A percentile compares a stretch with the other conserved stretches of the same genome.
Conservation (phyloP, 352 stramenopile genomes). For the Globisporangium spiculum region DNA sequence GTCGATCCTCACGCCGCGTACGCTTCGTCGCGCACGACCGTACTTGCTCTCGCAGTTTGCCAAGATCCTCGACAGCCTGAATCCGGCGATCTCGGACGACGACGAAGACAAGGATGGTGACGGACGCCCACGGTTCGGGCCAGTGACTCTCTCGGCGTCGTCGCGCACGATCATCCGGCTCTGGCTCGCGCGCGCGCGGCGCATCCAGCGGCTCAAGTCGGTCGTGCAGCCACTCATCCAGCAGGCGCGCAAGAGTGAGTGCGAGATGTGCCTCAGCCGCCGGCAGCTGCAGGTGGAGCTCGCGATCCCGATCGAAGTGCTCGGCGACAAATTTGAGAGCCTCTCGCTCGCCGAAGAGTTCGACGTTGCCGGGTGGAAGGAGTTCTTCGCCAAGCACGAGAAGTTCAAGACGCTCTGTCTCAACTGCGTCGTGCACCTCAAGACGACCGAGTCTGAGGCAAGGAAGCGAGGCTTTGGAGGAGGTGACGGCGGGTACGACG, state of each 20-base stretch:
- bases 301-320: constrained; percentile 88
- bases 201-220: constrained; percentile 79
- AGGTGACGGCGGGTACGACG: constrained; percentile 14
- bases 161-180: constrained; percentile 91
- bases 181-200: constrained; percentile 88
- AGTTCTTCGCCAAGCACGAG: constrained; percentile 93
- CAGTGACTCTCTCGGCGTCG: constrained; percentile 86
- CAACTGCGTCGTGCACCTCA: constrained; percentile 88
- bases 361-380: constrained; percentile 93
- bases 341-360: constrained; percentile 89
- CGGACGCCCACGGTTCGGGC: constrained; percentile 79
- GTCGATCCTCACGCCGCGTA: constrained; percentile 93
- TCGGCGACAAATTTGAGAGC: constrained; percentile 91
- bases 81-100: constrained; percentile 93
- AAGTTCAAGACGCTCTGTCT: constrained; percentile 94
- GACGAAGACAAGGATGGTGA: constrained; percentile 86
- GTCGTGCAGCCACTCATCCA: constrained; percentile 92
- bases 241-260: constrained; percentile 89
- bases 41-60: constrained; percentile 96
- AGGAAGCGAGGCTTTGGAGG: constrained; percentile 27
- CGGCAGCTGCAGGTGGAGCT: constrained; percentile 95
- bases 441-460: constrained; percentile 30
- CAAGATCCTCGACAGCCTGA: constrained; percentile 94
- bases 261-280: constrained; percentile 93
- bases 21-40: constrained; percentile 84